These are phyloP conservation scores for Lachnellula arida DNA, from an alignment of 2,329 filamentous ascomycete genomes.

Conservation along the genomic window DNA sequence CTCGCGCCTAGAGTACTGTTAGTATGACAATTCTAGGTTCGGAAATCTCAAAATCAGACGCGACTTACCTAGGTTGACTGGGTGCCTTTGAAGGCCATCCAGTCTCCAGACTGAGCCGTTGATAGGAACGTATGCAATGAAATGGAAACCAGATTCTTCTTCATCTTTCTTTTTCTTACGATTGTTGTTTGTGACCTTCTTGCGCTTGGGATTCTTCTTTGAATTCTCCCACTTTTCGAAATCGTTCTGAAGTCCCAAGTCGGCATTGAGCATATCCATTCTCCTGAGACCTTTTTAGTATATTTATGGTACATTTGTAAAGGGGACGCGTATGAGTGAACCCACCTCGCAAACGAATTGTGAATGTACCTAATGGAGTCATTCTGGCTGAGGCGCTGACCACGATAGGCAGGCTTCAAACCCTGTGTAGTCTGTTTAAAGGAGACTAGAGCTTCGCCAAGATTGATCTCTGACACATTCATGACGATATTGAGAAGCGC, in stretches of 20 bases:
- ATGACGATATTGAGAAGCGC: conserved; percentile 91
- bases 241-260: conserved; percentile 60
- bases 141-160: conserved; percentile 71
- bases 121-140: conserved; percentile 80
- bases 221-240: conserved; percentile 22
- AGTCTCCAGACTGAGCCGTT: conserved; percentile 79
- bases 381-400: conserved; percentile 69
- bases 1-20: conserved; percentile 18
- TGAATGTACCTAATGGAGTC: conserved; percentile 75
- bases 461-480: conserved; percentile 63
- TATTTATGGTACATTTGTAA: neutral
- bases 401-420: conserved; percentile 68
- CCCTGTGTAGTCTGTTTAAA: conserved; percentile 70
- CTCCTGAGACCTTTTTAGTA: conserved; percentile 43
- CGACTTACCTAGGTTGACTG: conserved; percentile 55
- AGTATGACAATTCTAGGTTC: conserved; percentile 7
- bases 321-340: neutral
- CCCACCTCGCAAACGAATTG: conserved; percentile 76
- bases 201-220: conserved; percentile 31
- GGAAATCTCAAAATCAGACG: neutral
- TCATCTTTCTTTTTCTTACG: conserved; percentile 39
- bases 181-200: conserved; percentile 36
- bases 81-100: conserved; percentile 74
- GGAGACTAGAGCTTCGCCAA: conserved; percentile 63
- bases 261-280: conserved; percentile 69